Conservation (phyloP, 2,329 filamentous ascomycete species). For the Calonectria crousiana region DNA sequence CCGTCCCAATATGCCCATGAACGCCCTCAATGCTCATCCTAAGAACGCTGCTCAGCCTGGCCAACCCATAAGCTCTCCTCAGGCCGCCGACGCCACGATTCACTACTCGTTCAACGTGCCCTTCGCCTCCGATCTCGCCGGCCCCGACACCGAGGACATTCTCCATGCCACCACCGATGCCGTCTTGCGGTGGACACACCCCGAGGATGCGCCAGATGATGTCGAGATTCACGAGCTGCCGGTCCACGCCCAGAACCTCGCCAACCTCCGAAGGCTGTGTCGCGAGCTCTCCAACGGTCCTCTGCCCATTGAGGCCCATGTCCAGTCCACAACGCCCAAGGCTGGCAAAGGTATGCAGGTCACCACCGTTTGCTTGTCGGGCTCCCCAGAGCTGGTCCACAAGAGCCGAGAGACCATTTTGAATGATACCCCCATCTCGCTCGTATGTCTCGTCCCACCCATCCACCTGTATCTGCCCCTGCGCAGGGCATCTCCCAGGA, state of each 20-base stretch:
- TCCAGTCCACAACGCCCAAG: slow-evolving; percentile 85
- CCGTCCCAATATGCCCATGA: slow-evolving; percentile 68
- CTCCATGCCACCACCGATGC: slow-evolving; percentile 91
- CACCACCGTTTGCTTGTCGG: slow-evolving; percentile 92
- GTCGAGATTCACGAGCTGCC: slow-evolving; percentile 89
- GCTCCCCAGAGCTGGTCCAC: slow-evolving; percentile 87
- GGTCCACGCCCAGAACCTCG: slow-evolving; percentile 90
- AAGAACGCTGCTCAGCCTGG: slow-evolving; percentile 66
- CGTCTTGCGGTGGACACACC: slow-evolving; percentile 92
- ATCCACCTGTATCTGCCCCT: not conserved
- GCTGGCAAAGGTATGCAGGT: slow-evolving; percentile 74
- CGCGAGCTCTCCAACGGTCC: slow-evolving; percentile 80
- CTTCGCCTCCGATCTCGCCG: slow-evolving; percentile 91
- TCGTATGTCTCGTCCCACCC: slow-evolving; percentile 73
- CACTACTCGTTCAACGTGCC: slow-evolving; percentile 98
- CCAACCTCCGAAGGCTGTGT: slow-evolving; percentile 83
- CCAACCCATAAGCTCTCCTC: slow-evolving; percentile 73
- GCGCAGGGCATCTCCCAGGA: not conserved
- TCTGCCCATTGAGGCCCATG: slow-evolving; percentile 83
- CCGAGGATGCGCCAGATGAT: slow-evolving; percentile 86
- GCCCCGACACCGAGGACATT: slow-evolving; percentile 94
- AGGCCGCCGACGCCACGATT: slow-evolving; percentile 81
- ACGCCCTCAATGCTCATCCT: slow-evolving; percentile 67
- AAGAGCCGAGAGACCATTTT: slow-evolving; percentile 90
- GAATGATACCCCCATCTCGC: slow-evolving; percentile 90